Conservation (phyloP, 2,329 filamentous ascomycete genomes). For the Alternaria longipes region DNA sequence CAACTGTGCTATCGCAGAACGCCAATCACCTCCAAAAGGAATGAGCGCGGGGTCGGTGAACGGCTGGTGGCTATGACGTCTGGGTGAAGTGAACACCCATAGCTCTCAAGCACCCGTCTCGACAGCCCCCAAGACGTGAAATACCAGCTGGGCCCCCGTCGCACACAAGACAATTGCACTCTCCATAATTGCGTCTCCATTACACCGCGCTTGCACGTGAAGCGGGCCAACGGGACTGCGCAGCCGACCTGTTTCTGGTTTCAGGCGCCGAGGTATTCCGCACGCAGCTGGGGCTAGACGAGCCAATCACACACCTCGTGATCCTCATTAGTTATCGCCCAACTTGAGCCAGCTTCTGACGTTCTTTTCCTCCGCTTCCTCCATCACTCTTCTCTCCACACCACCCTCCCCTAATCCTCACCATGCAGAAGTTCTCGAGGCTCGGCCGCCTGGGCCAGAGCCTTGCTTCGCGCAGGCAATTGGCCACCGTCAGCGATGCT, state of each 20-base stretch:
- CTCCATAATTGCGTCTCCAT: conserved; percentile 26
- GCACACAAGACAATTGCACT: conserved; percentile 3
- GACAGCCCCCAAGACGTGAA: not conserved
- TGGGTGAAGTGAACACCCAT: conserved; percentile 8
- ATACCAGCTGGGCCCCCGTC: conserved; percentile 2
- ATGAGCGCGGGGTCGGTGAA: conserved; percentile 16
- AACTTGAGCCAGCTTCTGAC: conserved; percentile 47
- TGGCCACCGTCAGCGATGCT: conserved; percentile 87
- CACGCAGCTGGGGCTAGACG: conserved; percentile 33
- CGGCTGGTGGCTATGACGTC: conserved; percentile 19
- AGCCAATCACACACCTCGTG: conserved; percentile 44
- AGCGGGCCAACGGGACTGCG: conserved; percentile 45
- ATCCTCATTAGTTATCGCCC: conserved; percentile 49
- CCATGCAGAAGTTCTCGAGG: conserved; percentile 77
- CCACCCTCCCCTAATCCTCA: conserved; percentile 52
- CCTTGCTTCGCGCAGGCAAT: conserved; percentile 69
- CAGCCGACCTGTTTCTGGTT: conserved; percentile 32
- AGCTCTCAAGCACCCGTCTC: not conserved
- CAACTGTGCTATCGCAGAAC: not conserved
- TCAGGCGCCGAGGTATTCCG: conserved; percentile 42
- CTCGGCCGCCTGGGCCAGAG: conserved; percentile 72
- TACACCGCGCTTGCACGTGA: conserved; percentile 36
- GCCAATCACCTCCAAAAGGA: conserved; percentile 14
- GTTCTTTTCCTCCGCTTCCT: conserved; percentile 45
- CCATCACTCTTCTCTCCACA: conserved; percentile 49